Conservation (phyloP, 176 grass and related monocot genomes). For the Themeda triandra region DNA sequence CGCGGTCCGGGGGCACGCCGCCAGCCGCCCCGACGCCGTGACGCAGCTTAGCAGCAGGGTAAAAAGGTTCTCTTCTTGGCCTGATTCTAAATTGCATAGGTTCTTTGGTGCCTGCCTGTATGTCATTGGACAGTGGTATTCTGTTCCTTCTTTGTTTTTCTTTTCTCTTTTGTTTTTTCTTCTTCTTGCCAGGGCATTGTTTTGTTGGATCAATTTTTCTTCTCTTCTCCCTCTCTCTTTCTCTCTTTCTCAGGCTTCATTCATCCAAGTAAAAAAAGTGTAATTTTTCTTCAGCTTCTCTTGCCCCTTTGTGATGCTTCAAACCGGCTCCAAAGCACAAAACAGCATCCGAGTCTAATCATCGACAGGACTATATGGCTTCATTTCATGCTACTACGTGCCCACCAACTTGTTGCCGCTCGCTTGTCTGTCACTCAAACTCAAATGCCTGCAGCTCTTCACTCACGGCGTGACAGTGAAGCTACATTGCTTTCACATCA, state of each 20-base stretch:
- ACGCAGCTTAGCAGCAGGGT: neutral
- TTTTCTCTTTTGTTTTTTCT: neutral
- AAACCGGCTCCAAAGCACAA: neutral
- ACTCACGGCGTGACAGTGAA: neutral
- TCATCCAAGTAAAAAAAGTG: constrained; percentile 63
- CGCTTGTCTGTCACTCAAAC: constrained; percentile 2
- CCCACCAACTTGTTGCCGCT: neutral
- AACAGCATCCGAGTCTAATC: neutral
- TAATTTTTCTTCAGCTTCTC: constrained; percentile 17
- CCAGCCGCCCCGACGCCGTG: constrained; percentile 62
- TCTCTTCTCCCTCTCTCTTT: neutral
- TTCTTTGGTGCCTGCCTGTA: constrained; percentile 24
- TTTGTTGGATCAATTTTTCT: constrained; percentile 44
- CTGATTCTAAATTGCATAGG: constrained; percentile 37
- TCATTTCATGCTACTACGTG: neutral
- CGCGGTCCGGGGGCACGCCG: constrained; percentile 64
- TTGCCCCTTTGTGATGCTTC: neutral
- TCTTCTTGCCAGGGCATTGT: constrained; percentile 15
- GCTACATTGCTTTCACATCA: constrained; percentile 14
- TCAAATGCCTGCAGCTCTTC: constrained; percentile 25
- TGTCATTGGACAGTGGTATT: neutral
- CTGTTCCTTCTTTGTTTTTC: constrained; percentile 8
- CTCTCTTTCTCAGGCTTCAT: constrained; percentile 34
- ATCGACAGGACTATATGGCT: neutral
- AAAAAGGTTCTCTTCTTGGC: constrained; percentile 9